Percentiles rank a stretch among this genome's conserved stretches.
phyloP scores from a whole-genome alignment of 2,329 filamentous ascomycete genomes.

The Grosmannia clavigera region DNA sequence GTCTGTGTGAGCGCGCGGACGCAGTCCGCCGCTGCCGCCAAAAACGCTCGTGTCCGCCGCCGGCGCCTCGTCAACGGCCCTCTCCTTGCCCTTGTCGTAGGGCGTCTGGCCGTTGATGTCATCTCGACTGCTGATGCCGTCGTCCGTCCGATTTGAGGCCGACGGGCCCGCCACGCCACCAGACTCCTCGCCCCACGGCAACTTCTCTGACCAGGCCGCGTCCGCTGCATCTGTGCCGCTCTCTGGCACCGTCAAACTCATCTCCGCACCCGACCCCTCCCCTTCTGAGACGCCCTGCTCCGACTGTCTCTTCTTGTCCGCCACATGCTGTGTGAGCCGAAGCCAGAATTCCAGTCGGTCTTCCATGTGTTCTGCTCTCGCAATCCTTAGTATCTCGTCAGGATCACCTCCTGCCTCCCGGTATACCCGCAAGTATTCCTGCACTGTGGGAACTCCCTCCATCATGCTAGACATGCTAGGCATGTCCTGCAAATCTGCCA shows the following conservation, averaged over 20 bases:
- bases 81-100: slow-evolving; percentile 6
- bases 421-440: slow-evolving; percentile 42
- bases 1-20: slow-evolving; percentile 45
- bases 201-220: background rate
- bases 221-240: background rate
- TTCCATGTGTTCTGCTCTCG: slow-evolving; percentile 46
- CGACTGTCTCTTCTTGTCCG: slow-evolving; percentile 10
- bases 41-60: background rate
- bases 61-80: background rate
- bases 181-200: background rate
- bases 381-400: slow-evolving; percentile 45
- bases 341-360: slow-evolving; percentile 49
- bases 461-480: slow-evolving; percentile 2
- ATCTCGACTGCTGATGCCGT: background rate
- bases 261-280: background rate
- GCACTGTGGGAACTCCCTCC: slow-evolving; percentile 17
- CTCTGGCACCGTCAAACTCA: background rate
- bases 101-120: background rate
- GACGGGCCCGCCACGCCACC: background rate
- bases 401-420: slow-evolving; percentile 47
- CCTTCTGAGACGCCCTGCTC: background rate
- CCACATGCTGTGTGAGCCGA: slow-evolving; percentile 32
- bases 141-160: background rate
- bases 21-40: slow-evolving; percentile 9
- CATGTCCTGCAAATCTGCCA: no score